A percentile compares a stretch with the other conserved stretches of the same genome.
phyloP scores from a whole-genome alignment of 805 yeast genomes.

The Zygosaccharomyces gambellarensis region DNA sequence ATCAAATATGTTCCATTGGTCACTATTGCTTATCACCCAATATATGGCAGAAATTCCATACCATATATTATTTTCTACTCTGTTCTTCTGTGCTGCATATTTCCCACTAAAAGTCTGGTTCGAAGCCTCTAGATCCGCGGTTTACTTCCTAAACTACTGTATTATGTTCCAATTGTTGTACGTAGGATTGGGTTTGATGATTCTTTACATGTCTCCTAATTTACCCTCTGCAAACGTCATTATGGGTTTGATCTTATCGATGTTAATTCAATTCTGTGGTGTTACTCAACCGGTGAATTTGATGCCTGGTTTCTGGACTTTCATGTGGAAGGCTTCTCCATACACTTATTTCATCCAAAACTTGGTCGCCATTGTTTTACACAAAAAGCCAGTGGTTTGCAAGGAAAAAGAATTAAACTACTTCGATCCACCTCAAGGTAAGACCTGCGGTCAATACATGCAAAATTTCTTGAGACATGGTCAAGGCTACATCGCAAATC shows the following conservation, averaged over 20 bases:
- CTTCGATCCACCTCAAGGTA: conserved; percentile 52
- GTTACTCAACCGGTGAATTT: conserved; percentile 51
- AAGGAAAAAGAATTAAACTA: conserved; percentile 43
- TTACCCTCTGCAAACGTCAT: conserved; percentile 63
- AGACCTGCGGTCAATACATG: conserved; percentile 59
- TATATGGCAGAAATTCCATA: conserved; percentile 58
- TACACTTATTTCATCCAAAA: conserved; percentile 65
- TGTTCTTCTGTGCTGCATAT: conserved; percentile 51
- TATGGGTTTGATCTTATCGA: conserved; percentile 50
- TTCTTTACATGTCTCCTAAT: conserved; percentile 56
- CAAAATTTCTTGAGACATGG: conserved; percentile 37
- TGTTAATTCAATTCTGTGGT: conserved; percentile 64
- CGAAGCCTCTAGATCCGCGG: conserved; percentile 43
- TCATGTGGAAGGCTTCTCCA: conserved; percentile 73
- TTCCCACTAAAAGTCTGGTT: conserved; percentile 42
- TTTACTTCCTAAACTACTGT: conserved; percentile 42
- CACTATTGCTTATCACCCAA: conserved; percentile 50
- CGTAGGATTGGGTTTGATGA: conserved; percentile 47
- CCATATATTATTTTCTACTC: conserved; percentile 43
- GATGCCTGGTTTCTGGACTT: conserved; percentile 82
- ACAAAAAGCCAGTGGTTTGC: conserved; percentile 51
- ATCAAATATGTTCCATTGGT: conserved; percentile 73
- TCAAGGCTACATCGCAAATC: conserved; percentile 56
- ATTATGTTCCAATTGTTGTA: conserved; percentile 45
- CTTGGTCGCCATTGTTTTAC: conserved; percentile 45